Percentiles rank a stretch among this genome's conserved stretches.
These are phyloP conservation scores for Neofusicoccum ribis DNA, from an alignment of 2,329 filamentous ascomycete genomes.

Conservation along the genomic window DNA sequence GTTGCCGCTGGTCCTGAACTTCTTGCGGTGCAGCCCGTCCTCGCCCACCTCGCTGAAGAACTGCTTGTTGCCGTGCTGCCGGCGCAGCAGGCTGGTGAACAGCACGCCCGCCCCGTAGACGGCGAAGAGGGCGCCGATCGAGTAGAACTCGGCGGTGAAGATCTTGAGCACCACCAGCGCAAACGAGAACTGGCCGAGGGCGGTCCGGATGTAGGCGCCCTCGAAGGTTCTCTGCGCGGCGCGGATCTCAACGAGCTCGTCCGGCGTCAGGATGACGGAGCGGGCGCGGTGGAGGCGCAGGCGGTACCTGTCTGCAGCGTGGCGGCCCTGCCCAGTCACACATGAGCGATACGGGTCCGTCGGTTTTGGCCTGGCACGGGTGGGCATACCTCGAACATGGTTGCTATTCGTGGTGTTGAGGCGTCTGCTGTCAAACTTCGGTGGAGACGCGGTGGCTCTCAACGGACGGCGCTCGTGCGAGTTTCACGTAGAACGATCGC, in stretches of 20 bases:
- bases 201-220: conserved; percentile 93
- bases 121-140: conserved; percentile 93
- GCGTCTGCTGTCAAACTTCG: conserved; percentile 5
- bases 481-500: not conserved
- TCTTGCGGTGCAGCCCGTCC: conserved; percentile 61
- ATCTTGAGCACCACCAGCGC: conserved; percentile 93
- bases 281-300: conserved; percentile 81
- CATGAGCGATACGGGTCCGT: conserved; percentile 4
- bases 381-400: conserved; percentile 25
- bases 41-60: conserved; percentile 73
- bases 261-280: conserved; percentile 75
- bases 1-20: conserved; percentile 66
- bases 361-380: not conserved
- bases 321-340: conserved; percentile 44
- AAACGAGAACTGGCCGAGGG: conserved; percentile 92
- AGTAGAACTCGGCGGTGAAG: conserved; percentile 95
- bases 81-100: conserved; percentile 78
- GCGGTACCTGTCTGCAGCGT: conserved; percentile 72
- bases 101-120: conserved; percentile 86
- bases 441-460: not conserved
- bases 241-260: conserved; percentile 90
- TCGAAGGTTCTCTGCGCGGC: conserved; percentile 96
- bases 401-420: conserved; percentile 12
- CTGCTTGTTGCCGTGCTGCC: conserved; percentile 89
- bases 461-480: not conserved